Evolutionary conservation across 192 early-diverging fungal species (phyloP).

Genomic region (Spinellus fusiger): DNA sequence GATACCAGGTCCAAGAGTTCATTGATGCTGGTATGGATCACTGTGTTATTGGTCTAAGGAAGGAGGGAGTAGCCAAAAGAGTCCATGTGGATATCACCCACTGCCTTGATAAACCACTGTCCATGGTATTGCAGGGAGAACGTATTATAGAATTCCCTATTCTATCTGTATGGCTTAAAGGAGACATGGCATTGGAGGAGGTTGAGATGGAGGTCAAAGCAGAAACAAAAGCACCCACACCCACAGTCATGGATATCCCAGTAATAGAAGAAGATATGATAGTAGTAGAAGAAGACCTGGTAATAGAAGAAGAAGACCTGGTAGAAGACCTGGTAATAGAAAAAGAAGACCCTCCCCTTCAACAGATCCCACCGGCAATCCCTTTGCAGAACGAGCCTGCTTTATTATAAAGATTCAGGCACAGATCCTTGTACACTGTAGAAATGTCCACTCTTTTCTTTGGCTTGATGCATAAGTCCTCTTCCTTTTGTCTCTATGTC

Average conservation of each 20-base stretch:
- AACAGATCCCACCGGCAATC: too few species aligned
- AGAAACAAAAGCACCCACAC: not conserved
- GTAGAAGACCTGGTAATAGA: not conserved
- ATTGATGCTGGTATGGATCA: conserved; percentile 12
- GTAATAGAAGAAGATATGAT: not conserved
- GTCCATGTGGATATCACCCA: conserved; percentile 16
- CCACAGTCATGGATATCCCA: not conserved
- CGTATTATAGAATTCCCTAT: conserved; percentile 29
- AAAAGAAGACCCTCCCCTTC: too few species aligned
- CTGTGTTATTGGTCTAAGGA: conserved; percentile 24
- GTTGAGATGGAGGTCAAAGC: not conserved
- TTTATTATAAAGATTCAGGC: not conserved
- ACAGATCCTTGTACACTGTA: conserved; percentile 1
- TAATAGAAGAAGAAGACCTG: not conserved
- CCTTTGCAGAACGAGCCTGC: too few species aligned
- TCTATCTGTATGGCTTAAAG: conserved; percentile 25
- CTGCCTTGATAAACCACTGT: conserved; percentile 11
- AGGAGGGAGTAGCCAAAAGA: conserved; percentile 8
- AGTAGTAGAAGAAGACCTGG: not conserved
- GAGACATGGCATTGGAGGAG: not conserved
- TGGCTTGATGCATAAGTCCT: conserved; percentile 10
- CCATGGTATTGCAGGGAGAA: conserved; percentile 15
- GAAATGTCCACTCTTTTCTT: conserved; percentile 22
- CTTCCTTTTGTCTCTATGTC: conserved; percentile 1
- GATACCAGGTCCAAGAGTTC: conserved; percentile 18